Evolutionary conservation across 305 asterid species (phyloP), one percentile per base, ranked within the genome.

Genomic region (Solanum chacoense): DNA sequence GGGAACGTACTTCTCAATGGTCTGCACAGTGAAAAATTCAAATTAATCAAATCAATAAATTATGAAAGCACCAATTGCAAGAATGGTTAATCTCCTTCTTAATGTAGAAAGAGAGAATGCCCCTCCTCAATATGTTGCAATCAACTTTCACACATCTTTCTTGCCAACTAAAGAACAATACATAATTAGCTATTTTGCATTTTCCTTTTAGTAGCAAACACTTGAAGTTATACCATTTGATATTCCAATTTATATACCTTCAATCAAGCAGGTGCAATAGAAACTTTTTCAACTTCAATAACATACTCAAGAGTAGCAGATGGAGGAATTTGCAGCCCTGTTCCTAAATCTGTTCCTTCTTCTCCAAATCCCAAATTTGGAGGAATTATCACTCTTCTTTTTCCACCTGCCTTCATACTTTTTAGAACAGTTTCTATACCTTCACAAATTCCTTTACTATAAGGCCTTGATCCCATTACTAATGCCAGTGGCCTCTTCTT

Each of bases 381-480:
- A 89, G 98, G 98, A 73, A 95, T 87, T 11, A 94, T 89, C 6
- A 94, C 95, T 91, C 94, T 94, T 85, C 97, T 92, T 86, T 88
- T 95, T 59, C 97, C 99, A 71, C 98, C 98, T 4, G 96, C 97
- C 69, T 93, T 96, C 96, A 96, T 95, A 32, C 90, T 90, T 87
- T 85, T 93, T 76, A 96, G 50, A 1, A 93, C 95, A 89, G 76
- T 88, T 42, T 96, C 97, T 42, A 96, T 89, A 32, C 98, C 99
- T 92, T 96, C 99, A 92, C 98, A 95, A 32, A 95, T 92, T 35
- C 99, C 98, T 88, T 87, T 94, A 74, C 92, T 95, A 13, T 95
- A 96, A 73, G 98, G 98, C 91, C 95, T 94, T 87, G 98, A 93
- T 3, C 98, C 98, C 94, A 96, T 88, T 18, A 95, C 97, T 38